A percentile compares a stretch with the other conserved stretches of the same genome.
Evolutionary conservation across 1,139 yeast genomes (phyloP).

Genomic region (Suhomyces wounanorum): DNA sequence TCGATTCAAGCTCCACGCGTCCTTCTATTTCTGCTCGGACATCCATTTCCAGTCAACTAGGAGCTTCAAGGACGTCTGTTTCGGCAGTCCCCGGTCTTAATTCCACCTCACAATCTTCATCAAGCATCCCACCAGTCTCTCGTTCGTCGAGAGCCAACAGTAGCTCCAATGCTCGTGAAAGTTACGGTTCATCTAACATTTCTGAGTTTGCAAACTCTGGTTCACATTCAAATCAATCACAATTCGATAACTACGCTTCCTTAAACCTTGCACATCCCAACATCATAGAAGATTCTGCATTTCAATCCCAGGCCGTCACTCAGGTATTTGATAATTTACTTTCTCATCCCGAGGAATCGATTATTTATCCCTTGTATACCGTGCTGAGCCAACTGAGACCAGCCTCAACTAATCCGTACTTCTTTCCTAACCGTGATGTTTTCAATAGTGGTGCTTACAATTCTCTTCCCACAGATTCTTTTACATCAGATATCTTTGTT

Average conservation of each 20-base stretch:
- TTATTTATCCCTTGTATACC: conserved; percentile 44
- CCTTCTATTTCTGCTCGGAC: not conserved
- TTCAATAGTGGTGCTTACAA: conserved; percentile 10
- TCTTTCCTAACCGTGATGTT: conserved; percentile 12
- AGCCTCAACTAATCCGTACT: conserved; percentile 7
- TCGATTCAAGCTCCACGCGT: not conserved
- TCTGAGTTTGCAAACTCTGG: not conserved
- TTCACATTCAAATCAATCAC: not conserved
- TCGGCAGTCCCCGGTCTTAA: not conserved
- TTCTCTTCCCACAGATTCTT: not conserved
- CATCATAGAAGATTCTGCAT: not conserved
- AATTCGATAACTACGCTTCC: not conserved
- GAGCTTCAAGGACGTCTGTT: not conserved
- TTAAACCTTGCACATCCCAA: not conserved
- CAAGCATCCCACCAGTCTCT: not conserved
- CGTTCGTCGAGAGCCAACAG: not conserved
- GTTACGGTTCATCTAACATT: not conserved
- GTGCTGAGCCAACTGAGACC: conserved; percentile 17
- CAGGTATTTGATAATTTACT: conserved; percentile 33
- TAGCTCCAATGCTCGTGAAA: not conserved
- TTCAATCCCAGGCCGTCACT: conserved; percentile 19
- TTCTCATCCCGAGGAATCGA: conserved; percentile 25
- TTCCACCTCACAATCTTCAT: not conserved
- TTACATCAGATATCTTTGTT: not conserved
- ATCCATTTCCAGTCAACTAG: not conserved